These are phyloP conservation scores for Yamadazyma atlantica DNA, from an alignment of 1,139 yeast species.

Conservation along the genomic window DNA sequence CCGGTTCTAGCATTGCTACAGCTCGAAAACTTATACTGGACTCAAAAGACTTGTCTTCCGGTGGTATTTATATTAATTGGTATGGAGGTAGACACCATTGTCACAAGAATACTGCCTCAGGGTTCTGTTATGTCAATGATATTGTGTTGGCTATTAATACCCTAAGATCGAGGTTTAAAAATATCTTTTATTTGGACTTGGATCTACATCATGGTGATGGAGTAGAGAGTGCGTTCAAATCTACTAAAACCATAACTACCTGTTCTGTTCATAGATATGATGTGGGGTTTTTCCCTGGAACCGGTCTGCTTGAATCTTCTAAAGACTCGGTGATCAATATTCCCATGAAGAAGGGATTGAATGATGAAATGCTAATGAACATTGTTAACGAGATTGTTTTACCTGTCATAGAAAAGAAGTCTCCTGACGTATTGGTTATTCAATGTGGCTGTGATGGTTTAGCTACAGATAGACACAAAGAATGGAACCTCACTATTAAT, in stretches of 20 bases:
- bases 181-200: slow-evolving; percentile 63
- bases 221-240: slow-evolving; percentile 64
- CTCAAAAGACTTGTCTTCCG: slow-evolving; percentile 17
- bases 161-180: slow-evolving; percentile 47
- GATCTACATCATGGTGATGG: slow-evolving; percentile 85
- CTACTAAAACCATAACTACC: slow-evolving; percentile 56
- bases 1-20: slow-evolving; percentile 60
- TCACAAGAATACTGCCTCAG: slow-evolving; percentile 54
- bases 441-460: slow-evolving; percentile 79
- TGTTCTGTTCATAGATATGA: slow-evolving; percentile 66
- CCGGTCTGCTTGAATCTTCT: slow-evolving; percentile 43
- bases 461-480: slow-evolving; percentile 50
- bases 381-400: slow-evolving; percentile 42
- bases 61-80: slow-evolving; percentile 60
- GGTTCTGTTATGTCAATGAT: slow-evolving; percentile 76
- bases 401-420: slow-evolving; percentile 38
- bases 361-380: slow-evolving; percentile 40
- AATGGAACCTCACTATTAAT: slow-evolving; percentile 66
- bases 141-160: slow-evolving; percentile 52
- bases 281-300: slow-evolving; percentile 72
- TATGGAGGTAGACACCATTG: slow-evolving; percentile 83
- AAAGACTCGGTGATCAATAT: slow-evolving; percentile 47
- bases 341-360: slow-evolving; percentile 58
- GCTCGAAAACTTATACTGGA: slow-evolving; percentile 33
- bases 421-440: slow-evolving; percentile 57